Percentiles rank a stretch among this genome's conserved stretches.
Evolutionary conservation across 192 early-diverging fungal species (phyloP).

Genomic region (Obelidium mucronatum): DNA sequence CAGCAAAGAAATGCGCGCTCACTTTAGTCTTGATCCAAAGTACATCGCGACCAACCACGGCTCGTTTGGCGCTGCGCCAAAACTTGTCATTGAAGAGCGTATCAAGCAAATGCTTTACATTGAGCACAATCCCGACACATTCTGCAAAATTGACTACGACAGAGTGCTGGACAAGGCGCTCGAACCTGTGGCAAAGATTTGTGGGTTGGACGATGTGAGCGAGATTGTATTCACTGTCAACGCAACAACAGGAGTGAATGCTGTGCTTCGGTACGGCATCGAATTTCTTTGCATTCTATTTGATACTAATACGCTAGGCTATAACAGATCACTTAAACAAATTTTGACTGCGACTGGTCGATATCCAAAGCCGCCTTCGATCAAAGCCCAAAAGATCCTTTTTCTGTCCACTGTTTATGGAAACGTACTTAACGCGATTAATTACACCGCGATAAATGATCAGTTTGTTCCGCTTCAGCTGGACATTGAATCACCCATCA

Average conservation of each 20-base stretch:
- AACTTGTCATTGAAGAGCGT: conserved; percentile 31
- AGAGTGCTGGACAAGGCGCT: conserved; percentile 38
- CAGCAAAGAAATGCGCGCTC: background rate
- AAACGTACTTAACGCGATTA: conserved; percentile 53
- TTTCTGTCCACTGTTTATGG: conserved; percentile 65
- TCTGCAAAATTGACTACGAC: conserved; percentile 54
- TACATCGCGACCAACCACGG: conserved; percentile 66
- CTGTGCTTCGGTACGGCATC: conserved; percentile 32
- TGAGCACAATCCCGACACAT: conserved; percentile 59
- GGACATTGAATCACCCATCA: conserved; percentile 57
- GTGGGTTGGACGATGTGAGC: conserved; percentile 55
- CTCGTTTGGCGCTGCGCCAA: conserved; percentile 61
- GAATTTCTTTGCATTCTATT: background rate
- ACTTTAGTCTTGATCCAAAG: conserved; percentile 5
- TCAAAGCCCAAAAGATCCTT: conserved; percentile 43
- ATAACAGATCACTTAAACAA: background rate
- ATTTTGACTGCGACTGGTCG: background rate
- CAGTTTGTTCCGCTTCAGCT: conserved; percentile 52
- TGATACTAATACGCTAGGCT: background rate
- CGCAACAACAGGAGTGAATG: conserved; percentile 63
- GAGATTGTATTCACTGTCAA: conserved; percentile 68
- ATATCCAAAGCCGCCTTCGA: background rate
- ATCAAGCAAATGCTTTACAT: conserved; percentile 25
- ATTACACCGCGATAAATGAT: conserved; percentile 54
- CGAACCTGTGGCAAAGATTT: conserved; percentile 46